phyloP scores from a whole-genome alignment of 768 basidiomycete species.

The Trametes cingulata region DNA sequence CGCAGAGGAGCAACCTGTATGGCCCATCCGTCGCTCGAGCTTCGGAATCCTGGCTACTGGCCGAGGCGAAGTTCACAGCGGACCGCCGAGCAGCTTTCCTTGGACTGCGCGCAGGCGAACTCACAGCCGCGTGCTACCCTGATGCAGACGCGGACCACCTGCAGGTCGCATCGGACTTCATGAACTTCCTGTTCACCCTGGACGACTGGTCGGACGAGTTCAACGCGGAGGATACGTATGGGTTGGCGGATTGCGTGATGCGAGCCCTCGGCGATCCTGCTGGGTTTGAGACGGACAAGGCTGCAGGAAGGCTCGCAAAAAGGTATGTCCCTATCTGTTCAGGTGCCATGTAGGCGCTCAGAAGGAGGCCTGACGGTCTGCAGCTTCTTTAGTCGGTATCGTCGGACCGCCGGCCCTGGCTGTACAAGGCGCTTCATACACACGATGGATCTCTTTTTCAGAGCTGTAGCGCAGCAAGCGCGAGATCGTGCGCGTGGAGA shows the following conservation, averaged over 20 bases:
- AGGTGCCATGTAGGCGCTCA: background rate
- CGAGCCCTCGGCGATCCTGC: conserved; percentile 28
- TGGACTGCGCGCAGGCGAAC: conserved; percentile 63
- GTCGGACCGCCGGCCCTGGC: conserved; percentile 38
- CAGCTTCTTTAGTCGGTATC: conserved; percentile 39
- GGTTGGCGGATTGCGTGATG: conserved; percentile 30
- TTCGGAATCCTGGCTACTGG: conserved; percentile 39
- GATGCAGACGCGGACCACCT: conserved; percentile 53
- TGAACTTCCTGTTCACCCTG: conserved; percentile 47
- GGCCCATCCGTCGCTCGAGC: conserved; percentile 37
- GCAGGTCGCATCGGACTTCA: conserved; percentile 65
- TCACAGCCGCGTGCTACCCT: conserved; percentile 66
- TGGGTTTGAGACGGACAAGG: conserved; percentile 26
- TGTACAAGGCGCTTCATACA: conserved; percentile 36
- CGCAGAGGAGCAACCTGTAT: conserved; percentile 33
- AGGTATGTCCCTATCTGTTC: conserved; percentile 13
- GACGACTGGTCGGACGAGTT: conserved; percentile 45
- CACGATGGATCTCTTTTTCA: conserved; percentile 32
- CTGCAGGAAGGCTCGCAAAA: conserved; percentile 22
- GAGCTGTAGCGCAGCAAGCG: conserved; percentile 33
- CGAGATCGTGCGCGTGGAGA: conserved; percentile 27
- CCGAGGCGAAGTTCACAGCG: conserved; percentile 29
- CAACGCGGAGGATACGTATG: conserved; percentile 12
- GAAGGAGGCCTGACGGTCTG: background rate
- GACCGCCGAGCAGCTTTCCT: conserved; percentile 38